These are phyloP conservation scores for Fagus crenata DNA, from an alignment of 306 rosid species.

Conservation along the genomic window DNA sequence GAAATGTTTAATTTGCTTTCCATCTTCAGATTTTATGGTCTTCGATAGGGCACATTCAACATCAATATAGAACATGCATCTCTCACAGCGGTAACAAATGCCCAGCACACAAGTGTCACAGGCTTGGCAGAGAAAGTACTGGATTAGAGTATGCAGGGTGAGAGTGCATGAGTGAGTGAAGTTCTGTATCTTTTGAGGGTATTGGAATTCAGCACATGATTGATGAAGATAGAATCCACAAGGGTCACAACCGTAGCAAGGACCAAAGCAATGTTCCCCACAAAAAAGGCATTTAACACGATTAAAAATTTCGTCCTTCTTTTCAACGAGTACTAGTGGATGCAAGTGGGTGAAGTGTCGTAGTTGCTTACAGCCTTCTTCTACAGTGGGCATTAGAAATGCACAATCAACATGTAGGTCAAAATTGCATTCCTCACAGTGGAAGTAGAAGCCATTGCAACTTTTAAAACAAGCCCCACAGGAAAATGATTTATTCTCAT, in stretches of 20 bases:
- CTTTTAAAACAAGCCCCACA: background rate
- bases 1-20: background rate
- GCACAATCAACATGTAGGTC: background rate
- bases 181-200: background rate
- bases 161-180: background rate
- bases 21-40: background rate
- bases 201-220: background rate
- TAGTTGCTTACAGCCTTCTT: background rate
- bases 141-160: background rate
- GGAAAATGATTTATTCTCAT: background rate
- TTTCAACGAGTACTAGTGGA: background rate
- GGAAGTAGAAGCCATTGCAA: background rate
- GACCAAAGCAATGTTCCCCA: background rate
- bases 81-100: background rate
- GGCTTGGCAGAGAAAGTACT: background rate
- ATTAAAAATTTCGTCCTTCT: background rate
- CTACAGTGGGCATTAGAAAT: background rate
- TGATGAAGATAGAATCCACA: background rate
- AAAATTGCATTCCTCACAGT: background rate
- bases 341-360: background rate
- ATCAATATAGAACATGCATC: background rate
- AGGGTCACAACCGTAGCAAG: constrained; percentile 1
- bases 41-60: background rate
- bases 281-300: background rate
- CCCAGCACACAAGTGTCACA: background rate